These are phyloP conservation scores for Pelagophyceae sp. DNA, from an alignment of 352 stramenopile genomes.

Conservation along the genomic window DNA sequence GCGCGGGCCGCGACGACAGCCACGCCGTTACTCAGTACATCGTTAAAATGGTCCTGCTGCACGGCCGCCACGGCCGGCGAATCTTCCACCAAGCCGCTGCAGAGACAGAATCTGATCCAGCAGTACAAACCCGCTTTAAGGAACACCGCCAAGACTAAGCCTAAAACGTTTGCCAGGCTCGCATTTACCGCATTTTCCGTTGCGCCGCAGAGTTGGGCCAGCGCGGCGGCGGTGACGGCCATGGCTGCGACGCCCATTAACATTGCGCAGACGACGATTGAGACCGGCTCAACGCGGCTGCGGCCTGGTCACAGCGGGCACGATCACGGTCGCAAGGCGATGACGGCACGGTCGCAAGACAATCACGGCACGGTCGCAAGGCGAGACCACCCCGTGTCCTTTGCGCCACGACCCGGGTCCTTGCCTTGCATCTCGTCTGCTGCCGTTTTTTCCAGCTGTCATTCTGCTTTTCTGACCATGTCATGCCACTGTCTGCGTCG, in stretches of 20 bases:
- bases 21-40: slow-evolving; percentile 83
- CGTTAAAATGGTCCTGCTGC: slow-evolving; percentile 89
- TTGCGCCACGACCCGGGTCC: no score
- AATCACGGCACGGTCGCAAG: no score
- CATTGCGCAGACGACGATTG: slow-evolving; percentile 87
- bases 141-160: slow-evolving; percentile 36
- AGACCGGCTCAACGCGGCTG: slow-evolving; percentile 80
- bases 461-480: no score
- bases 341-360: no score
- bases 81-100: no score
- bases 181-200: not conserved
- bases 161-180: not conserved
- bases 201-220: not conserved
- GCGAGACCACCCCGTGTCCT: no score
- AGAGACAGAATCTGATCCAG: slow-evolving; percentile 9
- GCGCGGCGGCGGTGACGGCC: slow-evolving; percentile 73
- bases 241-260: slow-evolving; percentile 92
- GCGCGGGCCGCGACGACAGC: slow-evolving; percentile 68
- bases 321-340: no score
- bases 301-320: no score
- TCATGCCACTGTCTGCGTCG: no score
- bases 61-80: slow-evolving; percentile 54
- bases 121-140: slow-evolving; percentile 34
- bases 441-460: no score
- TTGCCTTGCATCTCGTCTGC: no score